Evolutionary conservation across 2,329 filamentous ascomycete species (phyloP), one percentile per base, ranked within the genome.

Genomic region (Exophiala calicioides): DNA sequence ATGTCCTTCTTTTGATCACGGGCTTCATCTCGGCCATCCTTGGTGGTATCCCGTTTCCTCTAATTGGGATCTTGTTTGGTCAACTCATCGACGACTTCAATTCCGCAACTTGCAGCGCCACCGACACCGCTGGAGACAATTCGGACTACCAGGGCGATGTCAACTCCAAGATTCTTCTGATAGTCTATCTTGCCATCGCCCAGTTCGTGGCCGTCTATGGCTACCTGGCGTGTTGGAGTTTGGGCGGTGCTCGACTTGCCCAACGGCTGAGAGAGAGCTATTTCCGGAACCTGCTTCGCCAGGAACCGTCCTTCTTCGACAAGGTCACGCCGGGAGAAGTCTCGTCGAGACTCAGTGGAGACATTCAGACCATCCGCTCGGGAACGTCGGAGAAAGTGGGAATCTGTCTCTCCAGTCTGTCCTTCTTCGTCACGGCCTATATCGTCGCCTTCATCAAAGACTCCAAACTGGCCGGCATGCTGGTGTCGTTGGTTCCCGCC

Each of bases 131-230:
- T 10, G 26, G 23, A 12, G 19, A 21, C 26, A 12, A 19, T 9
- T 23, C 31, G 13, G 19, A 44, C n/a, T 47, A 47, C 33, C 69
- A 78, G 50, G 53, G 60, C 32, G 62, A 63, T 24, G 73, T 83
- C 53, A 75, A 81, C 61, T 60, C 68, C 40, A 84, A 82, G 58
- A 77, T 88, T 32, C 63, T 85, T 61, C 58, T 77, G 39, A 71
- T 86, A 18, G 75, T 85, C 9, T 85, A 84, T 60, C 73, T 87
- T 26, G 80, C 79, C 15, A 78, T 85, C 48, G 82, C 76, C 21
- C 77, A 79, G 50, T 83, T 87, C 56, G 71, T 75, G 29, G 68
- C 79, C 47, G 84, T 87, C 55, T 88, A 86, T 63, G 65, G 74
- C 41, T 80, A 86, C 59, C 73, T 82, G 20, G 69, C 78, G 9